Evolutionary conservation across 805 yeast genomes (phyloP).

Genomic region (Komagataella kurtzmanii): DNA sequence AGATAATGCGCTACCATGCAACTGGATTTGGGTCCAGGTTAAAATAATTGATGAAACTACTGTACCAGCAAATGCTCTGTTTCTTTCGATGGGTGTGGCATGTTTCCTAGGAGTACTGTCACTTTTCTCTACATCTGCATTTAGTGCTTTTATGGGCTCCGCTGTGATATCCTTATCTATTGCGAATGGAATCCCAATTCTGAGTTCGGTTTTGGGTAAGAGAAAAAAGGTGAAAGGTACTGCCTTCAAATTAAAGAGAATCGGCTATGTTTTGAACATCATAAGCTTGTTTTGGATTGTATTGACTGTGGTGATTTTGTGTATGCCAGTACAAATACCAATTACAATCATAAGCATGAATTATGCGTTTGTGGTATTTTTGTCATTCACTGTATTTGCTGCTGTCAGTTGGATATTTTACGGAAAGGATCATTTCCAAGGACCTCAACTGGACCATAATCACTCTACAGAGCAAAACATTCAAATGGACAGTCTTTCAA

Average conservation of each 20-base stretch:
- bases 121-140: slow-evolving; percentile 57
- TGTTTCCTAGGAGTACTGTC: slow-evolving; percentile 50
- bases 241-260: slow-evolving; percentile 44
- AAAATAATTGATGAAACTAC: slow-evolving; percentile 39
- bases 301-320: slow-evolving; percentile 45
- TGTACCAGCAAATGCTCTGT: slow-evolving; percentile 60
- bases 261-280: slow-evolving; percentile 53
- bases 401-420: slow-evolving; percentile 40
- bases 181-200: slow-evolving; percentile 67
- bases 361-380: slow-evolving; percentile 53
- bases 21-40: slow-evolving; percentile 51
- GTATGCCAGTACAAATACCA: slow-evolving; percentile 57
- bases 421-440: slow-evolving; percentile 51
- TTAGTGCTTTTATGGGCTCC: slow-evolving; percentile 75
- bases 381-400: slow-evolving; percentile 29
- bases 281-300: slow-evolving; percentile 48
- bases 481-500: not conserved
- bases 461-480: not conserved
- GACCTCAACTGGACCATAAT: slow-evolving; percentile 36
- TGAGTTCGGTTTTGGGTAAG: slow-evolving; percentile 45
- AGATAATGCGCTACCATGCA: slow-evolving; percentile 67
- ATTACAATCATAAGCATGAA: slow-evolving; percentile 38
- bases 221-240: slow-evolving; percentile 54
- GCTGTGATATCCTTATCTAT: slow-evolving; percentile 64
- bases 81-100: slow-evolving; percentile 50